Conservation (phyloP, 139 green algal genomes). For the Desmodesmus armatus region DNA sequence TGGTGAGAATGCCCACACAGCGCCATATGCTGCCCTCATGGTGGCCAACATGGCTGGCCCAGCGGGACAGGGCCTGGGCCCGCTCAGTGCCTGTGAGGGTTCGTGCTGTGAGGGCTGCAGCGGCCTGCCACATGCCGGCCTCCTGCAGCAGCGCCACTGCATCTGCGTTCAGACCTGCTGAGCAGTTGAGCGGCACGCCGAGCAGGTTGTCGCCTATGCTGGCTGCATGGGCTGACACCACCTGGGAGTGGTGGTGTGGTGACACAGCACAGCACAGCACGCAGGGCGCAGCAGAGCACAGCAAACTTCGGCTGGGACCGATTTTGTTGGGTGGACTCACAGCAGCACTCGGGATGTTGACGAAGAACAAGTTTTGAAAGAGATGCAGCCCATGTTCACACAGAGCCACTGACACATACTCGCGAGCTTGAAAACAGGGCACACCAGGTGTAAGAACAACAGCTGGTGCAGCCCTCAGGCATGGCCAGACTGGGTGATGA, state of each 20-base stretch:
- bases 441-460: no score
- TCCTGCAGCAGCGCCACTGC: conserved; percentile 60
- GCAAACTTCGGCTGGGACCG: not conserved
- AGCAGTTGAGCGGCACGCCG: conserved; percentile 81
- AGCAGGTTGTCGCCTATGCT: conserved; percentile 82
- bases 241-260: conserved; percentile 52
- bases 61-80: conserved; percentile 68
- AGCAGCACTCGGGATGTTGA: no score
- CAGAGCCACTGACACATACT: no score
- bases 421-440: no score
- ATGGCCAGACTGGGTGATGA: no score
- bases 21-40: conserved; percentile 65
- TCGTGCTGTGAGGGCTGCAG: conserved; percentile 69
- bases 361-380: no score
- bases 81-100: conserved; percentile 57
- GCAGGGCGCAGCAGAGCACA: not conserved
- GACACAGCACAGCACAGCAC: not conserved
- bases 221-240: conserved; percentile 83
- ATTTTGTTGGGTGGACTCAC: no score
- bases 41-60: conserved; percentile 67
- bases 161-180: conserved; percentile 60
- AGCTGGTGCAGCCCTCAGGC: no score
- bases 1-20: conserved; percentile 58
- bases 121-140: conserved; percentile 77
- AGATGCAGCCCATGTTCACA: no score